Conservation (phyloP, 2,329 filamentous ascomycete genomes). For the Cryphonectria carpinicola region DNA sequence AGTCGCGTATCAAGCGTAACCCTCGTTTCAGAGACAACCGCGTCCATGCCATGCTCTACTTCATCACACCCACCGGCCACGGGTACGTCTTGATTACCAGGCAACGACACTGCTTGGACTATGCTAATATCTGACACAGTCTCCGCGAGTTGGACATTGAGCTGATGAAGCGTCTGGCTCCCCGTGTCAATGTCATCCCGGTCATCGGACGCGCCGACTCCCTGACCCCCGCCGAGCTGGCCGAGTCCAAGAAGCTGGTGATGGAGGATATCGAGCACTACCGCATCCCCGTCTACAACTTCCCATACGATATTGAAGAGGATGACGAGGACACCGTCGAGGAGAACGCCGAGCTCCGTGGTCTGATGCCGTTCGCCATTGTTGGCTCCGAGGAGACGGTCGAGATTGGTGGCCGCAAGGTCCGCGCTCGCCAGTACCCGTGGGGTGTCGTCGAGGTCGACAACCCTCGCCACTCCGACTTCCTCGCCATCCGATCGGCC, state of each 20-base stretch:
- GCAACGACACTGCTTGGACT: neutral
- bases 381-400: constrained; percentile 95
- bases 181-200: constrained; percentile 97
- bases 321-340: constrained; percentile 99
- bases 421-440: constrained; percentile 94
- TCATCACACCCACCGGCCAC: constrained; percentile 97
- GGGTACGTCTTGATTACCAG: constrained; percentile 60
- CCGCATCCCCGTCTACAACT: constrained; percentile 99
- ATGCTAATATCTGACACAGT: constrained; percentile 50
- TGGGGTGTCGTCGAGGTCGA: constrained; percentile 99
- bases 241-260: constrained; percentile 98
- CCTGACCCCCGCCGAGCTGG: constrained; percentile 91
- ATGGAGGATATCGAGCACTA: constrained; percentile 99
- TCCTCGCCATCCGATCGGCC: constrained; percentile 94
- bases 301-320: constrained; percentile 99
- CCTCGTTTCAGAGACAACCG: constrained; percentile 99
- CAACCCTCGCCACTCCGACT: constrained; percentile 98
- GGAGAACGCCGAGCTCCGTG: constrained; percentile 96
- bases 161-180: constrained; percentile 98
- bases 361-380: constrained; percentile 98
- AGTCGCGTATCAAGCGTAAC: constrained; percentile 99
- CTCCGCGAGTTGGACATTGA: constrained; percentile 99
- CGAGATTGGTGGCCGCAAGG: constrained; percentile 89
- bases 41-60: constrained; percentile 97
- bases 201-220: constrained; percentile 99